Evolutionary conservation across 108 stramenopile genomes (phyloP).

Genomic region (Stephanodiscus triporus): DNA sequence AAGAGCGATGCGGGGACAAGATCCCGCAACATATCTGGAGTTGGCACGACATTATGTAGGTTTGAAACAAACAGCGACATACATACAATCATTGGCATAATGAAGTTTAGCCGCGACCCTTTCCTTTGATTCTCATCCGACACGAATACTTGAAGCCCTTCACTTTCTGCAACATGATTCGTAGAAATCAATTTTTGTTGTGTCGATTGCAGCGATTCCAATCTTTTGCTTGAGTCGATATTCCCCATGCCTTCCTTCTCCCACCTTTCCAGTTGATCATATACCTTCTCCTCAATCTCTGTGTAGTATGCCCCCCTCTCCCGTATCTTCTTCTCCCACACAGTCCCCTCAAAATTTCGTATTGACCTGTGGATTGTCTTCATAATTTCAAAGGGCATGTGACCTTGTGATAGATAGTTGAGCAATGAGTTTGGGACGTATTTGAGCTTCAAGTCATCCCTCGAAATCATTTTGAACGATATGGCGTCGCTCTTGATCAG

Average conservation of each 20-base stretch:
- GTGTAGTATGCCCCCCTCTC: constrained; percentile 30
- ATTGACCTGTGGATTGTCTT: constrained; percentile 11
- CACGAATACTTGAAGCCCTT: neutral
- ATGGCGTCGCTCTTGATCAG: constrained; percentile 20
- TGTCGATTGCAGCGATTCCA: neutral
- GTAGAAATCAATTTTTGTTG: neutral
- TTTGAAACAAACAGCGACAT: neutral
- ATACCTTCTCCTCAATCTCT: constrained; percentile 35
- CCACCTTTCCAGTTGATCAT: constrained; percentile 19
- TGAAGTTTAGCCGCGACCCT: neutral
- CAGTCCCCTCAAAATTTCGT: constrained; percentile 24
- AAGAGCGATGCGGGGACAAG: neutral
- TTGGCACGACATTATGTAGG: neutral
- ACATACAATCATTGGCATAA: neutral
- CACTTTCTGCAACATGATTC: neutral
- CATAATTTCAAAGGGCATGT: constrained; percentile 33
- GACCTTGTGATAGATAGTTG: constrained; percentile 29
- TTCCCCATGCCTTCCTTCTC: constrained; percentile 2
- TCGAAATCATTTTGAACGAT: constrained; percentile 27
- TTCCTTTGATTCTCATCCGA: neutral
- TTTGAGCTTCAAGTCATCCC: constrained; percentile 29
- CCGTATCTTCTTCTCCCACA: constrained; percentile 33
- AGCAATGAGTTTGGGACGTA: constrained; percentile 22
- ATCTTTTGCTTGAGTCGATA: neutral
- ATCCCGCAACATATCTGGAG: neutral